Conservation (phyloP, 1,284 basidiomycete genomes). For the Singerocomus inundabilis region DNA sequence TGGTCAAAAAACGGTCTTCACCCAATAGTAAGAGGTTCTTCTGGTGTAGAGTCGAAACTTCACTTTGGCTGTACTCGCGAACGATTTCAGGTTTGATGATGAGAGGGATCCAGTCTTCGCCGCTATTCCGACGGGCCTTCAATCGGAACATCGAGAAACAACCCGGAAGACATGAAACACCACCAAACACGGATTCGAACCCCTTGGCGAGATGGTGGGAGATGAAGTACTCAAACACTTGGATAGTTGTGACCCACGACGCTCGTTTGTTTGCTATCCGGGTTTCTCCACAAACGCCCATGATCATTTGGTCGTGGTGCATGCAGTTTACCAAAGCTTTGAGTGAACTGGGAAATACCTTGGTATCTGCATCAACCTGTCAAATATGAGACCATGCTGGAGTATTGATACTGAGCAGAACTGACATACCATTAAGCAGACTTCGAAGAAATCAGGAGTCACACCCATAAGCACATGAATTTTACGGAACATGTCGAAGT, state of each 20-base stretch:
- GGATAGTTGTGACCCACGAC: constrained; percentile 98
- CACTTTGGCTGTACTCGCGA: constrained; percentile 93
- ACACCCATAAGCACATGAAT: constrained; percentile 96
- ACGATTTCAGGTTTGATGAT: constrained; percentile 98
- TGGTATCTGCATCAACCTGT: constrained; percentile 97
- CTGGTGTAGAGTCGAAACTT: constrained; percentile 94
- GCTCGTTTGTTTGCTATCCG: constrained; percentile 97
- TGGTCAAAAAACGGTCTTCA: constrained; percentile 98
- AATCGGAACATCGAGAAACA: constrained; percentile 99
- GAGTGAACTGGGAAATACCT: constrained; percentile 85
- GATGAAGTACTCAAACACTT: constrained; percentile 99
- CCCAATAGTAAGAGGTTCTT: constrained; percentile 96
- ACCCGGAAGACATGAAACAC: constrained; percentile 97
- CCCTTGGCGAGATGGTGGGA: constrained; percentile 98
- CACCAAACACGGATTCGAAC: constrained; percentile 98
- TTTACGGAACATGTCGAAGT: constrained; percentile 98
- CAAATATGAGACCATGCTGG: constrained; percentile 14
- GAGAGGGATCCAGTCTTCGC: constrained; percentile 97
- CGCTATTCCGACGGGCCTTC: constrained; percentile 85
- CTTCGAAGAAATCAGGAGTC: constrained; percentile 99
- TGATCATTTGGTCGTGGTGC: constrained; percentile 98
- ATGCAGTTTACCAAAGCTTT: constrained; percentile 92
- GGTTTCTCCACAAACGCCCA: constrained; percentile 99
- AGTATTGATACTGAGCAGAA: not conserved
- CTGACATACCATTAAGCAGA: constrained; percentile 86